Conservation (phyloP, 1,284 basidiomycete species). For the Puccinia polysora region DNA sequence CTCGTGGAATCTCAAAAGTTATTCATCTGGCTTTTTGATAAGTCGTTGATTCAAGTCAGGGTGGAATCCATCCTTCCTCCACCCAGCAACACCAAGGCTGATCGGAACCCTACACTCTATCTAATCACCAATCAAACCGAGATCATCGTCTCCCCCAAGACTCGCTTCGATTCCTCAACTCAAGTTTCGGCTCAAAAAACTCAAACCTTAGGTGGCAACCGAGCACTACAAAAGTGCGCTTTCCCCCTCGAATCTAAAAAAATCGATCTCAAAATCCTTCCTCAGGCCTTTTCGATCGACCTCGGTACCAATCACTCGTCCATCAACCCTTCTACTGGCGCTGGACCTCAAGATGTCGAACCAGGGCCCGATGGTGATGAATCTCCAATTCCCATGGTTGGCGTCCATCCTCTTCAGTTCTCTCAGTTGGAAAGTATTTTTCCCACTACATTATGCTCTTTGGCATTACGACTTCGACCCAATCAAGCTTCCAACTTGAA, state of each 20-base stretch:
- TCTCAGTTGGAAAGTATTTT: constrained; percentile 12
- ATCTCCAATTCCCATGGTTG: no score
- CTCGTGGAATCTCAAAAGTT: constrained; percentile 33
- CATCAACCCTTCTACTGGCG: neutral
- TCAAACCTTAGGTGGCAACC: constrained; percentile 19
- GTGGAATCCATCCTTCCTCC: constrained; percentile 14
- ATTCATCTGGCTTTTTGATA: constrained; percentile 39
- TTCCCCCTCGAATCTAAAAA: neutral
- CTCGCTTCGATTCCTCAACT: constrained; percentile 18
- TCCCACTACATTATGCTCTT: constrained; percentile 34
- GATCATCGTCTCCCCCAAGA: constrained; percentile 29
- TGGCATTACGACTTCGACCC: constrained; percentile 13
- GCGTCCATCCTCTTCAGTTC: constrained; percentile 31
- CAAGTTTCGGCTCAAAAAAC: constrained; percentile 12
- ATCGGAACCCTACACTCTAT: constrained; percentile 1
- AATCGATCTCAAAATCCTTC: constrained; percentile 36
- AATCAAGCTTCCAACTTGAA: constrained; percentile 21
- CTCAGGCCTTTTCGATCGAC: constrained; percentile 17
- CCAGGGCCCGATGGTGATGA: neutral
- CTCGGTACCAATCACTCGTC: neutral
- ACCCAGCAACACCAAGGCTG: neutral
- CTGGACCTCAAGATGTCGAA: no score
- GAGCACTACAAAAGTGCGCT: constrained; percentile 1
- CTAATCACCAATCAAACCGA: constrained; percentile 39
- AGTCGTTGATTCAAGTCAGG: constrained; percentile 38